Evolutionary conservation across 345 rosid genomes (phyloP).

Genomic region (Geranium rotundifolium): DNA sequence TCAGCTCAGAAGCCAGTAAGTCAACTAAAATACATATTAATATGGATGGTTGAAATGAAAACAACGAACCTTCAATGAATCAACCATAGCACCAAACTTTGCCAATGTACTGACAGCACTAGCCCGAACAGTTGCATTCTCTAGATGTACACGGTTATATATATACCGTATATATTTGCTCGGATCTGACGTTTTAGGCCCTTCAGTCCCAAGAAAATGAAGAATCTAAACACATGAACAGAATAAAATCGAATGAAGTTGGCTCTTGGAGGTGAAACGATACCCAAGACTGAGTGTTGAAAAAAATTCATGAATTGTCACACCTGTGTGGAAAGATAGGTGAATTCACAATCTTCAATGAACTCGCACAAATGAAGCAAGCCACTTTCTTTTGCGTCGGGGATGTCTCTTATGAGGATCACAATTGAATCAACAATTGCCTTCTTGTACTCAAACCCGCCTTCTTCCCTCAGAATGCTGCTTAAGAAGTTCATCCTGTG

Average conservation of each 20-base stretch:
- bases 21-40: too few species aligned
- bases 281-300: too few species aligned
- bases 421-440: conserved; percentile 97
- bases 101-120: conserved; percentile 93
- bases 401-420: conserved; percentile 91
- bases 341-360: conserved; percentile 99
- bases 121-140: conserved; percentile 96
- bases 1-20: too few species aligned
- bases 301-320: too few species aligned
- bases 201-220: conserved; percentile 94
- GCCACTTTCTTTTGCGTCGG: conserved; percentile 96
- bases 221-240: conserved; percentile 45
- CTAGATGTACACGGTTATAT: conserved; percentile 95
- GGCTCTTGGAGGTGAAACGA: not conserved
- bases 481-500: conserved; percentile 96
- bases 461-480: conserved; percentile 99
- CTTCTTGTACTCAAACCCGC: conserved; percentile 96
- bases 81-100: conserved; percentile 92
- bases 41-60: not conserved
- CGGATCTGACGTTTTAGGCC: conserved; percentile 91
- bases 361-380: conserved; percentile 97
- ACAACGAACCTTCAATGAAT: conserved; percentile 59
- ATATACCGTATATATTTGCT: conserved; percentile 93
- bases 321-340: conserved; percentile 97
- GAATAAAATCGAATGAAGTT: conserved; percentile 3